Conservation (phyloP, 75 land plant species). For the Pinus tabuliformis region DNA sequence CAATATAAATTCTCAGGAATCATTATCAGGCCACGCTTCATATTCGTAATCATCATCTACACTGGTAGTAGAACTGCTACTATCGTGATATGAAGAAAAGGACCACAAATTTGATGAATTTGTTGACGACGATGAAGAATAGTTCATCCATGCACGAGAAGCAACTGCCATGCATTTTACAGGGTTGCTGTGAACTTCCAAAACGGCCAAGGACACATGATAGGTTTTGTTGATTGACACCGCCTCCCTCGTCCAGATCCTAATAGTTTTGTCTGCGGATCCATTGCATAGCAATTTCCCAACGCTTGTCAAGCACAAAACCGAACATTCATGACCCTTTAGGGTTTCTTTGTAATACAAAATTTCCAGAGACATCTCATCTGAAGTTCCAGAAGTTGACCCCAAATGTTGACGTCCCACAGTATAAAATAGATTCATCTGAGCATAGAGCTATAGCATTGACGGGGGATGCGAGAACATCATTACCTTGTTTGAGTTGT, state of each 20-base stretch:
- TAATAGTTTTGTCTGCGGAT: constrained; percentile 56
- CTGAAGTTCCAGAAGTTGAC: constrained; percentile 66
- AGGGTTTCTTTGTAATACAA: constrained; percentile 21
- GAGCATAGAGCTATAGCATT: constrained; percentile 63
- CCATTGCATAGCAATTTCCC: constrained; percentile 40
- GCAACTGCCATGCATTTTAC: constrained; percentile 47
- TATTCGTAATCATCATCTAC: too few species aligned
- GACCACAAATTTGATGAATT: too few species aligned
- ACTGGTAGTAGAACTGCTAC: too few species aligned
- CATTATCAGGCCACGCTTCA: too few species aligned
- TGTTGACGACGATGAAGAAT: too few species aligned
- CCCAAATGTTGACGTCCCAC: constrained; percentile 49
- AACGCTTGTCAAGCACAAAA: constrained; percentile 47
- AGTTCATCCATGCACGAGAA: background rate
- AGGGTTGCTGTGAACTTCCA: constrained; percentile 53
- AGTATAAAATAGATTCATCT: constrained; percentile 49
- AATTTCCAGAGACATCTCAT: constrained; percentile 39
- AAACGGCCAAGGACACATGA: constrained; percentile 28
- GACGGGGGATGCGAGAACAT: constrained; percentile 50
- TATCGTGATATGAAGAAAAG: too few species aligned
- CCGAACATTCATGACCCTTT: constrained; percentile 51
- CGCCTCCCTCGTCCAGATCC: constrained; percentile 40
- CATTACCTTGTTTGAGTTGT: too few species aligned
- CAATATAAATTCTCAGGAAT: too few species aligned
- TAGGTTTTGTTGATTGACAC: constrained; percentile 5